Conservation (phyloP, 176 grass and related monocot species). For the Carex scoparia region DNA sequence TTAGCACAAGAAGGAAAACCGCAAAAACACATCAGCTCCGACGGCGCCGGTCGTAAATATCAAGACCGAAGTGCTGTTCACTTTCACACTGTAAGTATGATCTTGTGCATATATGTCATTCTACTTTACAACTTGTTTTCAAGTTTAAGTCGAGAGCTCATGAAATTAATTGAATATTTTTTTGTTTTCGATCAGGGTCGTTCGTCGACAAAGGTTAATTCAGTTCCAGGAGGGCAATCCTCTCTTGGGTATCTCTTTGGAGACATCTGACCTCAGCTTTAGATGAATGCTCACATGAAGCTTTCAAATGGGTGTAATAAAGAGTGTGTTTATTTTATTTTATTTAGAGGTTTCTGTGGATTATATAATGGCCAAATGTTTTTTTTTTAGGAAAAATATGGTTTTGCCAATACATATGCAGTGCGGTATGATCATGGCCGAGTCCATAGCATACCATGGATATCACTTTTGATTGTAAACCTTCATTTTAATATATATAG, state of each 20-base stretch:
- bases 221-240: slow-evolving; percentile 61
- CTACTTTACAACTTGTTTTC: background rate
- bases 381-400: background rate
- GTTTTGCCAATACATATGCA: background rate
- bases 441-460: background rate
- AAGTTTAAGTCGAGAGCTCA: background rate
- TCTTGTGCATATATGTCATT: background rate
- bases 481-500: background rate
- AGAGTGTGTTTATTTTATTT: background rate
- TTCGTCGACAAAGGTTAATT: slow-evolving; percentile 66
- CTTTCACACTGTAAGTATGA: slow-evolving; percentile 47
- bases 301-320: background rate
- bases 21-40: slow-evolving; percentile 25
- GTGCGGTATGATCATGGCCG: background rate
- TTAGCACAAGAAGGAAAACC: slow-evolving; percentile 26
- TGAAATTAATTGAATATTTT: background rate
- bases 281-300: background rate
- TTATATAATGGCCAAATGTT: background rate
- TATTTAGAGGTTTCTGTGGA: background rate
- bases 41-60: slow-evolving; percentile 35
- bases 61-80: slow-evolving; percentile 39
- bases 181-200: slow-evolving; percentile 44
- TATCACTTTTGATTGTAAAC: background rate
- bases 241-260: slow-evolving; percentile 84
- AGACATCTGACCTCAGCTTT: slow-evolving; percentile 24